Percentiles rank a stretch among this genome's conserved stretches.
Evolutionary conservation across 805 yeast genomes (phyloP).

Genomic region (Priceomyces melissophilus): DNA sequence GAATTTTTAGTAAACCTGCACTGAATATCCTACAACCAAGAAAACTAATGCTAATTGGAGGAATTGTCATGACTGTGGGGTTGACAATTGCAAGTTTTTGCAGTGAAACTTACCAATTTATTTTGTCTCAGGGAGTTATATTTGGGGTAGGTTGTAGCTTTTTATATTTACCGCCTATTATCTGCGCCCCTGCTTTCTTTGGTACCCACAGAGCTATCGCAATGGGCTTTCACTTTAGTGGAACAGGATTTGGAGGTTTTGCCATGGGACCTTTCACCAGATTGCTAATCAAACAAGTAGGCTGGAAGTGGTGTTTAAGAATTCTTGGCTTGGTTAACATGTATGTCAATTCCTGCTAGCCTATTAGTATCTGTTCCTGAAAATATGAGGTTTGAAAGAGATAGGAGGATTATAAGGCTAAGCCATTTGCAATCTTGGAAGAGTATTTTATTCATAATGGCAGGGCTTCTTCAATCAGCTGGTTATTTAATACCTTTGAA

Average conservation of each 20-base stretch:
- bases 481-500: conserved; percentile 31
- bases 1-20: conserved; percentile 22
- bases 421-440: conserved; percentile 15
- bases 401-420: conserved; percentile 10
- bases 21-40: conserved; percentile 14
- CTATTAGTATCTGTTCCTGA: conserved; percentile 13
- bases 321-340: conserved; percentile 23
- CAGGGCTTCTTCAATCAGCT: conserved; percentile 29
- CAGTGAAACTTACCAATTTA: conserved; percentile 19
- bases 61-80: conserved; percentile 22
- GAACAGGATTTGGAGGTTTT: conserved; percentile 36
- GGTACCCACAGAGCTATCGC: conserved; percentile 29
- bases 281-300: conserved; percentile 20
- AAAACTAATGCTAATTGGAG: conserved; percentile 24
- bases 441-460: conserved; percentile 15
- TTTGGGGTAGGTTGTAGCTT: conserved; percentile 32
- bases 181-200: conserved; percentile 30
- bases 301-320: conserved; percentile 35
- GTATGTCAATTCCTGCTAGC: conserved; percentile 11
- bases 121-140: conserved; percentile 29
- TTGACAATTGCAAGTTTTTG: conserved; percentile 24
- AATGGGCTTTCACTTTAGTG: conserved; percentile 32
- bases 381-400: conserved; percentile 4
- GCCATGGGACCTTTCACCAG: conserved; percentile 26
- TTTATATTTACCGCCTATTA: conserved; percentile 31